A percentile compares a stretch with the other conserved stretches of the same genome.
These are phyloP conservation scores for Chaetoceros muelleri DNA, from an alignment of 108 stramenopile genomes.

Conservation along the genomic window DNA sequence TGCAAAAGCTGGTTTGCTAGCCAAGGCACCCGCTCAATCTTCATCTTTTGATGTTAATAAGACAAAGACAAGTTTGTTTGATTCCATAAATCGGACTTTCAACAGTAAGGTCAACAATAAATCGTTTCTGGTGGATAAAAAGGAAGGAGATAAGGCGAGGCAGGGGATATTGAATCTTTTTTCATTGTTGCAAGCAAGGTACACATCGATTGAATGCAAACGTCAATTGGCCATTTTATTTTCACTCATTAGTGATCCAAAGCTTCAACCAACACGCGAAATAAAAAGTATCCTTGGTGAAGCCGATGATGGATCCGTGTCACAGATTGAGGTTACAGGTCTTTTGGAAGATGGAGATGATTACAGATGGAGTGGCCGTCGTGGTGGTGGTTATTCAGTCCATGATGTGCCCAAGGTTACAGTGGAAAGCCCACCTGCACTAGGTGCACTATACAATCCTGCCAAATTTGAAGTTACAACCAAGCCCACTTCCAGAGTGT, in stretches of 20 bases:
- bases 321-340: slow-evolving; percentile 25
- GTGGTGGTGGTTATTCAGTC: slow-evolving; percentile 70
- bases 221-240: slow-evolving; percentile 84
- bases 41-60: slow-evolving; percentile 6
- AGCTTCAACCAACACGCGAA: slow-evolving; percentile 65
- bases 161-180: slow-evolving; percentile 76
- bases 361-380: slow-evolving; percentile 43
- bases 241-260: slow-evolving; percentile 58
- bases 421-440: slow-evolving; percentile 60
- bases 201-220: slow-evolving; percentile 58
- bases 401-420: slow-evolving; percentile 17
- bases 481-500: slow-evolving; percentile 51
- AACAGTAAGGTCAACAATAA: slow-evolving; percentile 6
- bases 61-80: slow-evolving; percentile 2
- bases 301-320: slow-evolving; percentile 72
- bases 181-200: slow-evolving; percentile 70
- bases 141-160: slow-evolving; percentile 21
- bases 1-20: slow-evolving; percentile 55
- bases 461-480: slow-evolving; percentile 43
- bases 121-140: slow-evolving; percentile 11
- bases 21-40: slow-evolving; percentile 43
- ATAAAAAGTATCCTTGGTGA: slow-evolving; percentile 69
- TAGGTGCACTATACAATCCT: slow-evolving; percentile 55
- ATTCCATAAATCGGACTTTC: background rate
- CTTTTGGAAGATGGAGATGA: slow-evolving; percentile 19